Percentiles rank a stretch among this genome's conserved stretches.
phyloP scores from a whole-genome alignment of 768 basidiomycete species.

The Russula sp. region DNA sequence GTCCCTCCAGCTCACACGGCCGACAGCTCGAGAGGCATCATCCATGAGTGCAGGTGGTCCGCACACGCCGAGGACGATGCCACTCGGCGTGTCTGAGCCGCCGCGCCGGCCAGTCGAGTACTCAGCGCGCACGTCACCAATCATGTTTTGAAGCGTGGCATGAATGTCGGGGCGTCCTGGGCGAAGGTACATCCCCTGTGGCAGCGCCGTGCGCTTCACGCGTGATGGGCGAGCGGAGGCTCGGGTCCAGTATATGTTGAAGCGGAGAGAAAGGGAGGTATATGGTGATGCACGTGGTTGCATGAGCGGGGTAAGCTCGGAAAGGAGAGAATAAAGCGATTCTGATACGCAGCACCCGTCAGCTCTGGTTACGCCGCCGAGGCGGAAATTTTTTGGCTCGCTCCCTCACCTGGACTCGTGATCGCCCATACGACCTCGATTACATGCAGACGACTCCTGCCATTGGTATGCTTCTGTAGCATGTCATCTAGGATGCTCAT shows the following conservation, averaged over 20 bases:
- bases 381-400: conserved; percentile 14
- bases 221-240: conserved; percentile 24
- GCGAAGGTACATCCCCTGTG: conserved; percentile 27
- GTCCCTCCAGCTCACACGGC: conserved; percentile 26
- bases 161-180: conserved; percentile 26
- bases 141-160: conserved; percentile 22
- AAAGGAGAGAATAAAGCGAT: conserved; percentile 34
- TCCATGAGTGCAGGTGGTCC: conserved; percentile 36
- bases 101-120: conserved; percentile 16
- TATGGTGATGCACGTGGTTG: conserved; percentile 26
- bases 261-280: conserved; percentile 29
- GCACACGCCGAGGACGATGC: conserved; percentile 38
- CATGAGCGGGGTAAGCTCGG: conserved; percentile 33
- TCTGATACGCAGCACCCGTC: conserved; percentile 23
- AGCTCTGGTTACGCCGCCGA: background rate
- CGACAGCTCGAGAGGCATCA: conserved; percentile 31
- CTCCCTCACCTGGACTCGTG: conserved; percentile 35
- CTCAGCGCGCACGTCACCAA: conserved; percentile 23
- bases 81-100: conserved; percentile 19
- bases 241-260: conserved; percentile 41
- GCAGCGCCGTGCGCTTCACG: conserved; percentile 22
- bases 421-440: conserved; percentile 54
- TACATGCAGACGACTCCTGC: conserved; percentile 33
- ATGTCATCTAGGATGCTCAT: conserved; percentile 48
- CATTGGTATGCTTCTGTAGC: conserved; percentile 32